Evolutionary conservation across 306 rosid species (phyloP).

Genomic region (Corylus americana): DNA sequence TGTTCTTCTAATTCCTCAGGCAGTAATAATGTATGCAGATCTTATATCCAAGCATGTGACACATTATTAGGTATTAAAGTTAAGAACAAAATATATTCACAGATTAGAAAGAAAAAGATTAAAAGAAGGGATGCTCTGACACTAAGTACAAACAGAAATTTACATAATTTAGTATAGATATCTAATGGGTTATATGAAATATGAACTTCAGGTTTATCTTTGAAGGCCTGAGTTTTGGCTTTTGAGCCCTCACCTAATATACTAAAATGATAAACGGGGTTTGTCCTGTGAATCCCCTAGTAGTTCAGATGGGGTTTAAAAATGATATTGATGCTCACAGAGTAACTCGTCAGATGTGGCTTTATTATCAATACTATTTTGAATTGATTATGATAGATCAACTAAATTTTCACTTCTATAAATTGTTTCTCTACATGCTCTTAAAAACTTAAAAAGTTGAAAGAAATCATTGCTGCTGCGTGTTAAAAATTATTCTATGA

Average conservation of each 20-base stretch:
- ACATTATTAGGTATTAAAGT: constrained; percentile 3
- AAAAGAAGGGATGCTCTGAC: background rate
- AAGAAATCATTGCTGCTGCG: background rate
- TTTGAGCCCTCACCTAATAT: background rate
- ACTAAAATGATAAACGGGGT: constrained; percentile 1
- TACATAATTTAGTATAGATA: background rate
- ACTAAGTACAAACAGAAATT: constrained; percentile 1
- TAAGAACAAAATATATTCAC: constrained; percentile 2
- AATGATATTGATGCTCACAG: background rate
- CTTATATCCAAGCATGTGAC: constrained; percentile 15
- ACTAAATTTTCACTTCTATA: background rate
- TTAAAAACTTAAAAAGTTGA: background rate
- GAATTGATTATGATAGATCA: background rate
- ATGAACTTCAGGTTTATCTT: constrained; percentile 4
- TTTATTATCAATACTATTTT: background rate
- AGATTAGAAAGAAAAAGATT: background rate
- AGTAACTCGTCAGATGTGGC: background rate
- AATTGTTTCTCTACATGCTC: background rate
- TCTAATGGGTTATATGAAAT: background rate
- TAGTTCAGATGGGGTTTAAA: background rate
- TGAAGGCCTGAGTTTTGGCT: background rate
- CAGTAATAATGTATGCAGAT: background rate
- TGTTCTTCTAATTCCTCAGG: constrained; percentile 7
- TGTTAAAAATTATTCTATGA: background rate
- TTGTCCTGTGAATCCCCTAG: background rate